Evolutionary conservation across 306 rosid genomes (phyloP).

Genomic region (Albizia julibrissin): DNA sequence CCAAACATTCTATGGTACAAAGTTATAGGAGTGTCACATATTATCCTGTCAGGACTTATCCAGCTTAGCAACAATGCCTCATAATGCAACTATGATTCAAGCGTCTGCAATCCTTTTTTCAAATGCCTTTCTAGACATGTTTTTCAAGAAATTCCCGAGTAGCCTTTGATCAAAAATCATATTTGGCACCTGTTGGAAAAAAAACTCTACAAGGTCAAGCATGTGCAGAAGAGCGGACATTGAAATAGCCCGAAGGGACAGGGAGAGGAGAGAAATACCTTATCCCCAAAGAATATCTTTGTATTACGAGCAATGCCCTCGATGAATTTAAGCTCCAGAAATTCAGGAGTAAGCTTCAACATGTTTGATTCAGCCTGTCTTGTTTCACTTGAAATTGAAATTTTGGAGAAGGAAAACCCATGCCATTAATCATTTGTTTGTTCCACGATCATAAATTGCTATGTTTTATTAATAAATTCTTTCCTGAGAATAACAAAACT

Average conservation of each 20-base stretch:
- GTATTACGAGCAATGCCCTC: constrained; percentile 85
- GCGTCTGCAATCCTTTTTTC: constrained; percentile 24
- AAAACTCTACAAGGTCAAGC: constrained; percentile 29
- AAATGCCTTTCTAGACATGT: constrained; percentile 38
- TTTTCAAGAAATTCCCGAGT: constrained; percentile 73
- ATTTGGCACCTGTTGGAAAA: constrained; percentile 71
- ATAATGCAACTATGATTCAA: constrained; percentile 23
- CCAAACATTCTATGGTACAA: not conserved
- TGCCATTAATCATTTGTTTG: constrained; percentile 10
- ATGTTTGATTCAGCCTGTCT: constrained; percentile 93
- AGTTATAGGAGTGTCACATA: not conserved
- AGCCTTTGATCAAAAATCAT: constrained; percentile 86
- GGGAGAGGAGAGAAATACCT: constrained; percentile 49
- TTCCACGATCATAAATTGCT: not conserved
- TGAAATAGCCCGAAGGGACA: not conserved
- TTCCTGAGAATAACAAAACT: constrained; percentile 22
- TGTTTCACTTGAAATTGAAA: constrained; percentile 53
- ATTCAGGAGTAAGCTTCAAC: constrained; percentile 91
- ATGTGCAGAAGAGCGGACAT: not conserved
- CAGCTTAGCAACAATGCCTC: not conserved
- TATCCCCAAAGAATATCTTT: constrained; percentile 93
- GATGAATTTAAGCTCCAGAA: constrained; percentile 82
- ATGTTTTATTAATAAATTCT: not conserved
- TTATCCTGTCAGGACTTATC: not conserved
- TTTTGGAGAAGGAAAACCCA: not conserved